Conservation (phyloP, 352 stramenopile species). For the Pythium aphanidermatum region DNA sequence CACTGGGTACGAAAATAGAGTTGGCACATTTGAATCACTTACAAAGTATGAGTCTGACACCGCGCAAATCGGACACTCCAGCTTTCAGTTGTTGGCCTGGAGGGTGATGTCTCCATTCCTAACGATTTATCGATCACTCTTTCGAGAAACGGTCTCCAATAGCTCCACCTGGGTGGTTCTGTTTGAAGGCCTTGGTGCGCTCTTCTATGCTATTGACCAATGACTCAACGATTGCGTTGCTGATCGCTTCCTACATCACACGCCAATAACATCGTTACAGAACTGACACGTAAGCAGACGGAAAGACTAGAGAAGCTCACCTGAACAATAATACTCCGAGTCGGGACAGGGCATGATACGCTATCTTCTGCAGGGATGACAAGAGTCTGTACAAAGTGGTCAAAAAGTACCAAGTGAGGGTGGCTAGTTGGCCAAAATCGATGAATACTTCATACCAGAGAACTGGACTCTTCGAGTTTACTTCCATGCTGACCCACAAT, state of each 20-base stretch:
- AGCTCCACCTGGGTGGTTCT: conserved; percentile 65
- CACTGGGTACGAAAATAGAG: no score
- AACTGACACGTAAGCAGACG: no score
- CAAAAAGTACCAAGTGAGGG: not conserved
- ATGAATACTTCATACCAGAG: conserved; percentile 7
- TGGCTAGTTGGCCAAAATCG: not conserved
- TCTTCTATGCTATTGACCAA: conserved; percentile 35
- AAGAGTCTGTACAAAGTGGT: conserved; percentile 23
- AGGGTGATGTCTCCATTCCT: no score
- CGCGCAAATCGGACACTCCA: no score
- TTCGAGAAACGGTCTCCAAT: conserved; percentile 34
- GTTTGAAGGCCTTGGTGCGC: conserved; percentile 26
- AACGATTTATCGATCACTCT: no score
- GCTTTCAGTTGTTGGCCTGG: no score
- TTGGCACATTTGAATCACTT: no score
- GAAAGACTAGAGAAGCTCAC: no score
- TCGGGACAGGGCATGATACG: conserved; percentile 48
- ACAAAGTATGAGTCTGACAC: no score
- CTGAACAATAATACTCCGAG: conserved; percentile 74
- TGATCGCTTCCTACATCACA: conserved; percentile 48
- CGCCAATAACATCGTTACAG: not conserved
- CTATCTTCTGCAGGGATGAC: conserved; percentile 43
- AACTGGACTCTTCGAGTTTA: conserved; percentile 16
- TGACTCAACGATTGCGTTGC: conserved; percentile 65
- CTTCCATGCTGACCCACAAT: conserved; percentile 41